Evolutionary conservation across 495 filamentous ascomycete genomes (phyloP).

Genomic region (Penicillium goetzii): DNA sequence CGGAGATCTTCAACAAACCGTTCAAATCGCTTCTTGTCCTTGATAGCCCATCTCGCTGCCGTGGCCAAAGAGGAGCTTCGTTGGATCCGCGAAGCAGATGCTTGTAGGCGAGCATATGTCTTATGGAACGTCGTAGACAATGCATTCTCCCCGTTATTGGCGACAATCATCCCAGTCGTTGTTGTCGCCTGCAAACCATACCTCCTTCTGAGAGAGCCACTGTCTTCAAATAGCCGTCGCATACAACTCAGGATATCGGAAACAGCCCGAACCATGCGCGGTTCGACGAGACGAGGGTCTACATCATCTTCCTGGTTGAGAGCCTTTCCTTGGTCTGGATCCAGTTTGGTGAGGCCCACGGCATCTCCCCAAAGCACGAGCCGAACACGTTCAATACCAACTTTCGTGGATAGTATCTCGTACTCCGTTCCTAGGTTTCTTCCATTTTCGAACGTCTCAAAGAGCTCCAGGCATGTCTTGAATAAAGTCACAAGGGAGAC

Average conservation of each 20-base stretch:
- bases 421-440: slow-evolving; percentile 9
- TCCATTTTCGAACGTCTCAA: neutral
- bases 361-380: slow-evolving; percentile 3
- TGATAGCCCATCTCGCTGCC: slow-evolving; percentile 11
- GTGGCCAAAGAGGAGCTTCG: neutral
- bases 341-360: slow-evolving; percentile 1
- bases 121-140: neutral
- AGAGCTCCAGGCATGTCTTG: slow-evolving; percentile 1
- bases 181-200: slow-evolving; percentile 4
- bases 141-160: neutral
- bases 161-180: neutral
- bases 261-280: slow-evolving; percentile 8
- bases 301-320: neutral
- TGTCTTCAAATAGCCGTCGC: slow-evolving; percentile 9
- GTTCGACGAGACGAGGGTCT: neutral
- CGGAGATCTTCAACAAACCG: slow-evolving; percentile 14
- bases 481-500: neutral
- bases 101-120: neutral
- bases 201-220: slow-evolving; percentile 1
- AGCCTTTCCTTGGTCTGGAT: neutral
- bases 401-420: slow-evolving; percentile 7
- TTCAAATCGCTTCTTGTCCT: slow-evolving; percentile 18
- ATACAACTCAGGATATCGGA: slow-evolving; percentile 11
- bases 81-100: slow-evolving; percentile 2
- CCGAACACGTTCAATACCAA: slow-evolving; percentile 14